Evolutionary conservation across 1,284 basidiomycete species (phyloP), one percentile per base, ranked within the genome.

Genomic region (Sporisorium exsertum): DNA sequence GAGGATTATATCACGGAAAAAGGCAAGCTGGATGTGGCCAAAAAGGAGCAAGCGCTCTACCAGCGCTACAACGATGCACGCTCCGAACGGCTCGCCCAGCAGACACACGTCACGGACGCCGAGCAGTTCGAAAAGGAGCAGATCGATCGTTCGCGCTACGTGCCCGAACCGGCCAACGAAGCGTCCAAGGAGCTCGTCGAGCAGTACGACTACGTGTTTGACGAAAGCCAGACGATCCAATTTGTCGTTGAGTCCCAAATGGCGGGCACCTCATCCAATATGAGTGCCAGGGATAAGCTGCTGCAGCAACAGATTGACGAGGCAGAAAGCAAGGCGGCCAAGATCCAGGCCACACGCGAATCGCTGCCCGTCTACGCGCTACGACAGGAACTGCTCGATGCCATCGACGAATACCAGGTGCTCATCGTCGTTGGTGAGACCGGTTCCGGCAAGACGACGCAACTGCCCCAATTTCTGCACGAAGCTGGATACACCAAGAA

Each of bases 11-110:
- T 98, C 81, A 99, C 96, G 0, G 96, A 97, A 83, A 94, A 97
- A 86, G 97, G 97, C n/a, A 96, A 95, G 86, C 93, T 99, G 71
- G 95, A 99, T 89, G 92, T 91, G 87, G 95, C 97, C 88, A 95
- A 94, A 87, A 96, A 97, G 85, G 91, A 96, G 84, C 92, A 93
- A 78, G 95, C 93, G 0, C 87, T 99, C 55, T 98, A 97, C 85
- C 91, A 94, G 80, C 92, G 97, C 35, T 78, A 85, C 64, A 96
- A 99, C 68, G 92, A 91, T 33, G 88, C 88, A 58, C 93, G 81
- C 29, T 67, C 92, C 81, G 91, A 91, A 2, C 93, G 81, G 26
- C 52, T 69, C 32, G 72, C 75, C 4, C 76, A 78, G 50, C 66
- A 93, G 81, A 91, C 95, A 80, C 98, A 97, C 84, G 90, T 94